Evolutionary conservation across 2,329 filamentous ascomycete genomes (phyloP).

Genomic region (Pseudocercospora fijiensis): DNA sequence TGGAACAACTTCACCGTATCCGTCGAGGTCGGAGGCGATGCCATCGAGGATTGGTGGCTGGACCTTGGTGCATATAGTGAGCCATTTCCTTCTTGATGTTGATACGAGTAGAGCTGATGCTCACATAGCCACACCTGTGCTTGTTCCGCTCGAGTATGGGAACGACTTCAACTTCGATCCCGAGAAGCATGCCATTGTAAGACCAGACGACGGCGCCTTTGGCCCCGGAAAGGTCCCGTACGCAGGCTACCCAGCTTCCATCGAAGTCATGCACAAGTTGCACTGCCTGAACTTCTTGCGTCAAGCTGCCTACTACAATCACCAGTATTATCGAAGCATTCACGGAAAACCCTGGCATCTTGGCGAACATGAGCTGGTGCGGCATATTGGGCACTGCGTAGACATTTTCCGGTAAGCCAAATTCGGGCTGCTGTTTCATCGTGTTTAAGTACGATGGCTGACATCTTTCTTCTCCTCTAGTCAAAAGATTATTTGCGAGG

Average conservation of each 20-base stretch:
- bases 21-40: background rate
- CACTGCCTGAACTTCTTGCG: constrained; percentile 4
- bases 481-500: constrained; percentile 2
- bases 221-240: background rate
- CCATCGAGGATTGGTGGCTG: background rate
- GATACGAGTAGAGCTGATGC: too few species aligned
- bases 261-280: constrained; percentile 10
- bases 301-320: background rate
- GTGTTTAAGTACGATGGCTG: too few species aligned
- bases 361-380: background rate
- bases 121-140: background rate
- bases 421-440: too few species aligned
- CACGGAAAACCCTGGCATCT: background rate
- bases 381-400: background rate
- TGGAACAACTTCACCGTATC: constrained; percentile 5
- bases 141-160: background rate
- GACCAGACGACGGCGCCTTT: background rate
- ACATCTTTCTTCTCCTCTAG: too few species aligned
- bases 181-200: background rate
- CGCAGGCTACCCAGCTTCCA: background rate
- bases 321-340: background rate
- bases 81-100: too few species aligned
- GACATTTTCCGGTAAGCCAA: background rate
- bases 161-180: background rate
- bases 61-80: background rate